phyloP scores from a whole-genome alignment of 2,329 filamentous ascomycete species.

The Cercospora sesami region DNA sequence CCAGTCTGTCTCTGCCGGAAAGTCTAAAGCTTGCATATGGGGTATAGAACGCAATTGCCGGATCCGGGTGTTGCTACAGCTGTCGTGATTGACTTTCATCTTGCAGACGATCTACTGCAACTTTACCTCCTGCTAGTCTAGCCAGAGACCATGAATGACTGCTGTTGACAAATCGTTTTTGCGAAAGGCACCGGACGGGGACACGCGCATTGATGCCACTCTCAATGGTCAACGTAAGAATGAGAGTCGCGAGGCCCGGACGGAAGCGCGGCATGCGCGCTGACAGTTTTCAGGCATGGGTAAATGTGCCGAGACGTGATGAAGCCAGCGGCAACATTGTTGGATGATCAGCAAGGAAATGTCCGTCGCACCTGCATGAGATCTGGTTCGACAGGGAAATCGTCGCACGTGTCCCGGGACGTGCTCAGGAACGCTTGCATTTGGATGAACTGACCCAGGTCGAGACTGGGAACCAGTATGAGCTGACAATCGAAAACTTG shows the following conservation, averaged over 20 bases:
- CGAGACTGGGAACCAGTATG: background rate
- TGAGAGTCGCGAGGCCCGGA: background rate
- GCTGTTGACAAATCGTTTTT: background rate
- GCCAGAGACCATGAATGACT: background rate
- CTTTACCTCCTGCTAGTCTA: background rate
- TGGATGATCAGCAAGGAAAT: background rate
- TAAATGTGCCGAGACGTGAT: background rate
- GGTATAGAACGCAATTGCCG: background rate
- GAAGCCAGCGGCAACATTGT: background rate
- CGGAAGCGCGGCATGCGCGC: background rate
- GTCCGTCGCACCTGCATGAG: background rate
- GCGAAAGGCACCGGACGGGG: background rate
- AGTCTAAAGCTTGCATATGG: background rate
- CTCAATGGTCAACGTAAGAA: background rate
- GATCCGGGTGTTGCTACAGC: background rate
- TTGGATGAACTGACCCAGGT: background rate
- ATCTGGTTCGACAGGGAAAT: background rate
- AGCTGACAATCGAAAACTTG: background rate
- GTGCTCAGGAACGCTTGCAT: background rate
- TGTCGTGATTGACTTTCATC: background rate
- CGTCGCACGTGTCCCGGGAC: background rate
- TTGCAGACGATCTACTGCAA: conserved; percentile 2
- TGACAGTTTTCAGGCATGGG: background rate
- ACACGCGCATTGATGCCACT: background rate
- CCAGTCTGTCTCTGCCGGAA: background rate